phyloP scores from a whole-genome alignment of 208 protist genomes.

The Angomonas ambiguus region DNA sequence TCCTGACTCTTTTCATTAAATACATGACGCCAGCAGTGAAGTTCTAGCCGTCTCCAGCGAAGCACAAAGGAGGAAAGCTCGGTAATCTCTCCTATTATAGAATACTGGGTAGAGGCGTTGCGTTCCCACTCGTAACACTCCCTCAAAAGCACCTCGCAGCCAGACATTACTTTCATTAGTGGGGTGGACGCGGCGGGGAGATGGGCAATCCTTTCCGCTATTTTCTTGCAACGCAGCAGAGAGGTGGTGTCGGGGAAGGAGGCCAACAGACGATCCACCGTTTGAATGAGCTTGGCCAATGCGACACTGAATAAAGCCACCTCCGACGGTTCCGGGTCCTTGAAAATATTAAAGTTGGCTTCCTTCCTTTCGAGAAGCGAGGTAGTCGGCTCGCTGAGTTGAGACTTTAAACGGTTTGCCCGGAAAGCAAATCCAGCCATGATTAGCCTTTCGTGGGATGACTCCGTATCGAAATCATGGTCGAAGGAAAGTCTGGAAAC shows the following conservation, averaged over 20 bases:
- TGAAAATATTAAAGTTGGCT: conserved; percentile 88
- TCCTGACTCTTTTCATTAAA: conserved; percentile 82
- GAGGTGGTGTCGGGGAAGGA: conserved; percentile 91
- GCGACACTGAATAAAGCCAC: conserved; percentile 54
- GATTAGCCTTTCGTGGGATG: conserved; percentile 47
- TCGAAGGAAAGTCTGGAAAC: conserved; percentile 24
- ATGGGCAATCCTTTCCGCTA: conserved; percentile 78
- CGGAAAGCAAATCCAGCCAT: conserved; percentile 73
- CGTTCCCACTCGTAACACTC: conserved; percentile 96
- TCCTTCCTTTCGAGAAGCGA: not conserved
- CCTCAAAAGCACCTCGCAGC: conserved; percentile 93
- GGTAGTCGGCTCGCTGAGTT: conserved; percentile 17
- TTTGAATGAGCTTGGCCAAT: conserved; percentile 50
- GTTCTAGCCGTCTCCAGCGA: conserved; percentile 95
- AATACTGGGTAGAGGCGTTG: conserved; percentile 88
- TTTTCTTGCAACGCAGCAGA: conserved; percentile 74
- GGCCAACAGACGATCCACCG: conserved; percentile 62
- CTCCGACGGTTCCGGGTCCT: conserved; percentile 84
- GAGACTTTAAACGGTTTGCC: conserved; percentile 32
- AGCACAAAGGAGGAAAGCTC: conserved; percentile 90
- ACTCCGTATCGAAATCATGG: conserved; percentile 13
- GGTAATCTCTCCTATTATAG: conserved; percentile 86
- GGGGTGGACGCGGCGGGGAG: conserved; percentile 85
- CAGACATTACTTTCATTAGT: conserved; percentile 93
- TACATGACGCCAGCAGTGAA: conserved; percentile 93